A percentile compares a stretch with the other conserved stretches of the same genome.
Evolutionary conservation across 345 rosid genomes (phyloP).

Genomic region (Cochlearia excelsa): DNA sequence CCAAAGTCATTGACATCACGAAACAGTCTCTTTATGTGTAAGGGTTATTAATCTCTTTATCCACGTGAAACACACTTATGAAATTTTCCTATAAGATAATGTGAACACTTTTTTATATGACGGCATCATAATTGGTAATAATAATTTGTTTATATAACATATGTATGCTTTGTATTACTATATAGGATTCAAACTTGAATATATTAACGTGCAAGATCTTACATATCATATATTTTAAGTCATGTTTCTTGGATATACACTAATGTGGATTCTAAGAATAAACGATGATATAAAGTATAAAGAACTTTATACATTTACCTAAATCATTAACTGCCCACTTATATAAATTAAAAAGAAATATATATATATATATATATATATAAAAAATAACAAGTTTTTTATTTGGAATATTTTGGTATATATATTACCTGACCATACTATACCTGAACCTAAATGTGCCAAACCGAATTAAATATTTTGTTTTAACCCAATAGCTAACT

Average conservation of each 20-base stretch:
- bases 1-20: neutral
- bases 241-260: slow-evolving; percentile 13
- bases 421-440: neutral
- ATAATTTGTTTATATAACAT: neutral
- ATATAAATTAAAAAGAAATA: neutral
- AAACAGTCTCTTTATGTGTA: neutral
- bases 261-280: slow-evolving; percentile 12
- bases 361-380: neutral
- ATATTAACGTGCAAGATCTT: slow-evolving; percentile 24
- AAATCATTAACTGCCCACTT: slow-evolving; percentile 2
- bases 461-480: neutral
- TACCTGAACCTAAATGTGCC: slow-evolving; percentile 3
- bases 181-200: slow-evolving; percentile 1
- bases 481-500: neutral
- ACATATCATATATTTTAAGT: neutral
- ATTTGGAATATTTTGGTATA: neutral
- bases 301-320: neutral
- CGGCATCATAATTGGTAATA: neutral
- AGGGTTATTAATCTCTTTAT: slow-evolving; percentile 10
- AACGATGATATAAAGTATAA: neutral
- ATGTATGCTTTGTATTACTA: slow-evolving; percentile 1
- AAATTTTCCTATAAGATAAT: slow-evolving; percentile 20
- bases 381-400: too few species aligned
- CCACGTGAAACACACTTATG: slow-evolving; percentile 36
- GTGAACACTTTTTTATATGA: slow-evolving; percentile 25